phyloP scores from a whole-genome alignment of 768 basidiomycete genomes.

The Lepiota subincarnata region DNA sequence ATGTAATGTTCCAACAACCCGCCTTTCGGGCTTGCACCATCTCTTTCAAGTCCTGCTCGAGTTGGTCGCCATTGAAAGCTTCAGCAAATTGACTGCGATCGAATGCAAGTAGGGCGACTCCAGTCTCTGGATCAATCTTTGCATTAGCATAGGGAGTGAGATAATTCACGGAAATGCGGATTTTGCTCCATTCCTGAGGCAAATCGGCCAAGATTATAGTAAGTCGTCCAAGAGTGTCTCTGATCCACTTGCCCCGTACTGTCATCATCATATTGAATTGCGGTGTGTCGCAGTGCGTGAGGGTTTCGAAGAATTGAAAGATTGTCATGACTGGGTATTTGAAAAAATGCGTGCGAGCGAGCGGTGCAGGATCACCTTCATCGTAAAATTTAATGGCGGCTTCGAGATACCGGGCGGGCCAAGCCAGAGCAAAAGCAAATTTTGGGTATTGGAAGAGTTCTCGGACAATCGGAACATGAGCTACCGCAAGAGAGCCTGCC shows the following conservation, averaged over 20 bases:
- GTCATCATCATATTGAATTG: background rate
- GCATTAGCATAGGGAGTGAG: constrained; percentile 9
- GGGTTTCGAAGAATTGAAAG: background rate
- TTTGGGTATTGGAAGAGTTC: constrained; percentile 4
- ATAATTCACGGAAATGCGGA: background rate
- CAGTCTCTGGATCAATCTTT: constrained; percentile 9
- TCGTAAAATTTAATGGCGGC: no score
- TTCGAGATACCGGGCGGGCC: no score
- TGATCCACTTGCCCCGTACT: no score
- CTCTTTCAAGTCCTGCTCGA: constrained; percentile 8
- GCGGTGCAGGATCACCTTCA: no score
- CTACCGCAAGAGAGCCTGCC: constrained; percentile 8
- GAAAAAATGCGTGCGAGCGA: no score
- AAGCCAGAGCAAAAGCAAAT: no score
- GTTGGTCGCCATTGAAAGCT: background rate
- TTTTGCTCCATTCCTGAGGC: constrained; percentile 7
- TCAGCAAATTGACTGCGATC: constrained; percentile 1
- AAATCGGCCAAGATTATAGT: constrained; percentile 9
- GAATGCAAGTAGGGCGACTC: background rate
- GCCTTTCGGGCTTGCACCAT: constrained; percentile 11
- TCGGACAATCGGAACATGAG: constrained; percentile 9
- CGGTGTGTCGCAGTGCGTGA: background rate
- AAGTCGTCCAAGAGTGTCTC: background rate
- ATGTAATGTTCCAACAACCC: constrained; percentile 14
- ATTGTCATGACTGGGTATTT: background rate